These are phyloP conservation scores for Solanum sejunctum DNA, from an alignment of 257 asterid species.

Conservation along the genomic window DNA sequence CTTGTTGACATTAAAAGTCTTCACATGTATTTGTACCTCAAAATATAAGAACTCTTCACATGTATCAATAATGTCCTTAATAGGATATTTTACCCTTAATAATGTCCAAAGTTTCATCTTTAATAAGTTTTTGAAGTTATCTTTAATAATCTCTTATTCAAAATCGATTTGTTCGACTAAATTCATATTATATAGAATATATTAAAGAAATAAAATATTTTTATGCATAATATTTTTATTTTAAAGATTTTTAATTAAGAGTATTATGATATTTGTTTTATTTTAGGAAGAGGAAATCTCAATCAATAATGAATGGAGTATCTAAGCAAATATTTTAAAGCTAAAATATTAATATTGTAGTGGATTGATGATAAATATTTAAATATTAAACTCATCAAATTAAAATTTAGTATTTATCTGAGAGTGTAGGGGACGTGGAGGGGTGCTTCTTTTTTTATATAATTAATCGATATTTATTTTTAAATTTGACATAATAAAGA, in stretches of 20 bases:
- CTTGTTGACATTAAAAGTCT: slow-evolving; percentile 6
- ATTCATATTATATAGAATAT: neutral
- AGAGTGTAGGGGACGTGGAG: neutral
- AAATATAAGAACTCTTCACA: slow-evolving; percentile 15
- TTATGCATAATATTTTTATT: neutral
- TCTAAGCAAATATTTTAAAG: neutral
- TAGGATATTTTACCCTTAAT: neutral
- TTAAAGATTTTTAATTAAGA: too few relatives aligned
- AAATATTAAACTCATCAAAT: neutral
- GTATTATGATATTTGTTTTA: too few relatives aligned
- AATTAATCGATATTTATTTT: neutral
- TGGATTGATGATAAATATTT: neutral
- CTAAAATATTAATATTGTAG: neutral
- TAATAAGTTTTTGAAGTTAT: neutral
- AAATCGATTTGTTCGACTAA: neutral
- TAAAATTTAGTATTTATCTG: neutral
- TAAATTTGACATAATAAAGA: too few relatives aligned
- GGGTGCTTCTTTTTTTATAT: neutral
- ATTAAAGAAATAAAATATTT: neutral
- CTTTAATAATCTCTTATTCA: neutral
- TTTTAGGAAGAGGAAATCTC: too few relatives aligned
- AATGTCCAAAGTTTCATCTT: neutral
- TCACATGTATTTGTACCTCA: slow-evolving; percentile 20
- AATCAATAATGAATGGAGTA: too few relatives aligned
- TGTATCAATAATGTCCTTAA: slow-evolving; percentile 33